Evolutionary conservation across 2,329 filamentous ascomycete species (phyloP).

Genomic region (Capronia epimyces): DNA sequence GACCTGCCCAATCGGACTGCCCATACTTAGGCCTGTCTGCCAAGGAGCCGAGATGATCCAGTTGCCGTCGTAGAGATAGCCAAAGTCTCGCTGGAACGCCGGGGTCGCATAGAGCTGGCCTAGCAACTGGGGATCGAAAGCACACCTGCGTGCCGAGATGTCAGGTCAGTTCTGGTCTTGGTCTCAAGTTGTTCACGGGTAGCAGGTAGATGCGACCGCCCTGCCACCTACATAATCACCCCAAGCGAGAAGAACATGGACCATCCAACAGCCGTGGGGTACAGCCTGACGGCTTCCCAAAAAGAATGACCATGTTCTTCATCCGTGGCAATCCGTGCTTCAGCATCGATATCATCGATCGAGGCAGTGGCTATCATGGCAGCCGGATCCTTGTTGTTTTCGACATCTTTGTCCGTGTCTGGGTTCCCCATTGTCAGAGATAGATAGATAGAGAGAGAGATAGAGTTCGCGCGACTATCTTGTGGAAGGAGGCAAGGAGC

Average conservation of each 20-base stretch:
- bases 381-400: constrained; percentile 22
- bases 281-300: constrained; percentile 39
- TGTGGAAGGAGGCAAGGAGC: no score
- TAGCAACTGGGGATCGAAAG: constrained; percentile 59
- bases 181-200: constrained; percentile 43
- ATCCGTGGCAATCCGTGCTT: constrained; percentile 35
- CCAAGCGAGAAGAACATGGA: constrained; percentile 34
- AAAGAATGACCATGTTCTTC: constrained; percentile 36
- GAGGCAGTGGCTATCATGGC: constrained; percentile 24
- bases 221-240: constrained; percentile 48
- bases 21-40: constrained; percentile 57
- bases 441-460: not conserved
- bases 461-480: constrained; percentile 2
- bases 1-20: constrained; percentile 44
- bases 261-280: constrained; percentile 42
- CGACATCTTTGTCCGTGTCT: constrained; percentile 24
- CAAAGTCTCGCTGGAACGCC: constrained; percentile 54
- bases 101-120: constrained; percentile 58
- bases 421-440: constrained; percentile 35
- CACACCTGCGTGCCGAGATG: constrained; percentile 12
- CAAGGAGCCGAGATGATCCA: constrained; percentile 51
- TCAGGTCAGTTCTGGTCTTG: constrained; percentile 49
- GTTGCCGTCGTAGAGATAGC: constrained; percentile 42
- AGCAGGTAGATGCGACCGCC: no score
- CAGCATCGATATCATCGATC: constrained; percentile 26